These are phyloP conservation scores for Litchi chinensis DNA, from an alignment of 345 rosid genomes.

Conservation along the genomic window DNA sequence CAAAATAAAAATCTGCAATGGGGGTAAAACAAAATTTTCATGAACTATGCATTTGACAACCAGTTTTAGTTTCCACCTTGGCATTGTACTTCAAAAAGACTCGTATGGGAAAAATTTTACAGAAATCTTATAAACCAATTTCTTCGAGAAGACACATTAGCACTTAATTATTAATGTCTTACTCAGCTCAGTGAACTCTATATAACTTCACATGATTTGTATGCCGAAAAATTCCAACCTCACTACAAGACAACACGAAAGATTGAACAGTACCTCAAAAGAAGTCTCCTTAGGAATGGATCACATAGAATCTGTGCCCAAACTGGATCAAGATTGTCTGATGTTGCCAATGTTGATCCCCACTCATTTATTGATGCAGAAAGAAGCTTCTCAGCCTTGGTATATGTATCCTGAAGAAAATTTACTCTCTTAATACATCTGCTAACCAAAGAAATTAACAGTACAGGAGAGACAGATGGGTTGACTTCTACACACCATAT, in stretches of 20 bases:
- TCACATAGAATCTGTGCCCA: conserved; percentile 89
- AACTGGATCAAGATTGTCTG: conserved; percentile 77
- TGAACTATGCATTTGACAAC: background rate
- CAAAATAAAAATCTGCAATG: conserved; percentile 79
- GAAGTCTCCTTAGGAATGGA: conserved; percentile 85
- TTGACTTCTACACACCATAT: conserved; percentile 58
- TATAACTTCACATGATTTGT: background rate
- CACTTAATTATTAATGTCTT: background rate
- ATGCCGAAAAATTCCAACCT: background rate
- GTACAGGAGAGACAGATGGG: conserved; percentile 13
- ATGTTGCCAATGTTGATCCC: conserved; percentile 71
- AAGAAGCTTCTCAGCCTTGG: conserved; percentile 72
- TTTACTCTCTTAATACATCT: conserved; percentile 15
- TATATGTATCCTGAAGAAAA: conserved; percentile 54
- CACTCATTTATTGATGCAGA: conserved; percentile 72
- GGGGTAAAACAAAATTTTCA: background rate
- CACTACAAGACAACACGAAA: background rate
- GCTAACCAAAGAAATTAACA: conserved; percentile 15
- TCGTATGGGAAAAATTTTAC: background rate
- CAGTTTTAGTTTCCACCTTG: background rate
- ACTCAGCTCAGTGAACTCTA: conserved; percentile 1
- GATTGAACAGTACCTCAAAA: conserved; percentile 62
- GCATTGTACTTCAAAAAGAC: background rate
- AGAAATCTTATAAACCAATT: background rate
- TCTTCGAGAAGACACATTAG: background rate